Base-by-base conservation (phyloP, 1,284 basidiomycete species). In the Papiliotrema fonsecae region DNA sequence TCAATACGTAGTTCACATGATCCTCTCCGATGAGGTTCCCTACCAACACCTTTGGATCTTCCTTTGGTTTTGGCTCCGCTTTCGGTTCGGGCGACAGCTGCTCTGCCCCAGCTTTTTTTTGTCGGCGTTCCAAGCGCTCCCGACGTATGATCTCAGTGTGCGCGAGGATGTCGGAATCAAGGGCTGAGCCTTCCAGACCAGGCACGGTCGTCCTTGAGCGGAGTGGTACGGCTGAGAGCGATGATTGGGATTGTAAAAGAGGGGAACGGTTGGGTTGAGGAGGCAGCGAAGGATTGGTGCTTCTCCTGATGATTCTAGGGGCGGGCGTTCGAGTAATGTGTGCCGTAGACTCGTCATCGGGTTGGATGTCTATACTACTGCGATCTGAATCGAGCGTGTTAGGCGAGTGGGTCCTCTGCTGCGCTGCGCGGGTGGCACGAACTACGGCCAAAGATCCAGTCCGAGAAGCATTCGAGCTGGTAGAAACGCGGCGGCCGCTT, bases 1-100 rank as follows among this genome's bases (percentile, higher is more conserved):
- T 97, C 65, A 98, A 77, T 52, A 97, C 89, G 64, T 97, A 98
- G 77, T 98, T 98, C 72, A 86, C 92, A 74, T 98, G 94, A 60
- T 85, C 94, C 70, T 97, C 93, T 32, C 89, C 89, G 56, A 98
- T 97, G 59, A 97, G 74, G 70, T 97, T 97, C 9, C 94, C 94
- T 0, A 97, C 88, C 11, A 96, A 75, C 11, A 87, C 86, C 47
- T 77, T 76, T 41, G 81, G 77, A 26, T 64, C 65, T 21, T 61
- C 53, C 19, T 58, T 53, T 6, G 61, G 50, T 41, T 59, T 54
- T 34, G 56, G 47, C 21, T 46, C 28, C 42, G 58, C 51, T 30
- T 53, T 47, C 31, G 45, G 39, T 25, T 31, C 25, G 3, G 43
- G 21, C 60, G 51, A 62, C 31, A 38, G 52, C 10, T 42, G 49